A percentile compares a stretch with the other conserved stretches of the same genome.
Evolutionary conservation across 2,329 filamentous ascomycete genomes (phyloP).

Genomic region (Seiridium unicorne): DNA sequence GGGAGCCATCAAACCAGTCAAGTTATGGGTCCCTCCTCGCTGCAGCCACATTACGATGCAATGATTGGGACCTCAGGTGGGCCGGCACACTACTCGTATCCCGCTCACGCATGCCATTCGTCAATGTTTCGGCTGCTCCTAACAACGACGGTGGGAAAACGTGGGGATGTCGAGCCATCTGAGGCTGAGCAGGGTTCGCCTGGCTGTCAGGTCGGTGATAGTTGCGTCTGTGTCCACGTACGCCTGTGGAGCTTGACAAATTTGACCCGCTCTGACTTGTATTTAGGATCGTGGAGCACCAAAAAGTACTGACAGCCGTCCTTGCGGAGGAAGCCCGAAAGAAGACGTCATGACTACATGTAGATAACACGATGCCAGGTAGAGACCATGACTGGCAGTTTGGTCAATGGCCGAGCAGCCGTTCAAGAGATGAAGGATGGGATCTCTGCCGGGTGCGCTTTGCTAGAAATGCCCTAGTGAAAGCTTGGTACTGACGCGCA

Average conservation of each 20-base stretch:
- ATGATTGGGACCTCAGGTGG: neutral
- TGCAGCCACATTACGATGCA: conserved; percentile 1
- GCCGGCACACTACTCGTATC: neutral
- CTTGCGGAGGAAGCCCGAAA: neutral
- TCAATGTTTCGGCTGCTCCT: neutral
- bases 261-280: neutral
- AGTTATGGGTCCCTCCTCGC: neutral
- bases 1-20: neutral
- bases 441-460: too few relatives aligned
- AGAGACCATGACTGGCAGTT: too few relatives aligned
- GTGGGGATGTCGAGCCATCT: neutral
- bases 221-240: conserved; percentile 5
- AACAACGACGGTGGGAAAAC: neutral
- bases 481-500: too few relatives aligned
- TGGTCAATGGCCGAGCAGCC: too few relatives aligned
- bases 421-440: too few relatives aligned
- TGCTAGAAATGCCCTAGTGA: too few relatives aligned
- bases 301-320: neutral
- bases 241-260: conserved; percentile 6
- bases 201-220: neutral
- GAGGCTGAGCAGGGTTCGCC: conserved; percentile 2
- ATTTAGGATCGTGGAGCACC: neutral
- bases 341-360: neutral
- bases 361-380: too few relatives aligned
- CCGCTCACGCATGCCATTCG: neutral